A percentile compares a stretch with the other conserved stretches of the same genome.
Evolutionary conservation across 78 protist genomes (phyloP).

Genomic region (Anaeramoeba flamelloides): DNA sequence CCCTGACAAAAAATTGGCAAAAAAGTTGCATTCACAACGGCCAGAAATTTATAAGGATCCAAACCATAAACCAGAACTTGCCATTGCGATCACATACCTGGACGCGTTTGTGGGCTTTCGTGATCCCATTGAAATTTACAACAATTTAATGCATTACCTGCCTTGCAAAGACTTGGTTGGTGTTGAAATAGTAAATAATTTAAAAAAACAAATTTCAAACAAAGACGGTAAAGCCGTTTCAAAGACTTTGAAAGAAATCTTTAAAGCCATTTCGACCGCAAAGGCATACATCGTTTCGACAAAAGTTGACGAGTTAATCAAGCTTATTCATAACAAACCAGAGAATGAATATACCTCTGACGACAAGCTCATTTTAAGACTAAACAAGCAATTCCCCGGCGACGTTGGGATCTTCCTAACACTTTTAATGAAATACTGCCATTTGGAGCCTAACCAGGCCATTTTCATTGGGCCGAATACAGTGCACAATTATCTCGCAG

Average conservation of each 20-base stretch:
- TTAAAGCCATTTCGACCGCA: background rate
- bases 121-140: background rate
- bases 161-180: background rate
- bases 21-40: background rate
- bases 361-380: background rate
- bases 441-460: background rate
- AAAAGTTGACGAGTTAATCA: background rate
- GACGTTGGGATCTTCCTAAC: background rate
- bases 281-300: background rate
- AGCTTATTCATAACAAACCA: background rate
- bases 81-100: background rate
- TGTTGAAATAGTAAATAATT: background rate
- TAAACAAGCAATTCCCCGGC: background rate
- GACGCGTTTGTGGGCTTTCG: background rate
- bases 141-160: background rate
- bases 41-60: conserved; percentile 2
- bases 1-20: background rate
- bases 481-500: background rate
- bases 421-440: background rate
- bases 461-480: background rate
- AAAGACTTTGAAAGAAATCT: background rate
- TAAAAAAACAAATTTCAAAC: background rate
- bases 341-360: background rate
- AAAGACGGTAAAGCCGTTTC: background rate
- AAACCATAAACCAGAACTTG: background rate